Percentiles rank a stretch among this genome's conserved stretches.
Evolutionary conservation across 495 filamentous ascomycete genomes (phyloP).

Genomic region (Penicillium paxilli): DNA sequence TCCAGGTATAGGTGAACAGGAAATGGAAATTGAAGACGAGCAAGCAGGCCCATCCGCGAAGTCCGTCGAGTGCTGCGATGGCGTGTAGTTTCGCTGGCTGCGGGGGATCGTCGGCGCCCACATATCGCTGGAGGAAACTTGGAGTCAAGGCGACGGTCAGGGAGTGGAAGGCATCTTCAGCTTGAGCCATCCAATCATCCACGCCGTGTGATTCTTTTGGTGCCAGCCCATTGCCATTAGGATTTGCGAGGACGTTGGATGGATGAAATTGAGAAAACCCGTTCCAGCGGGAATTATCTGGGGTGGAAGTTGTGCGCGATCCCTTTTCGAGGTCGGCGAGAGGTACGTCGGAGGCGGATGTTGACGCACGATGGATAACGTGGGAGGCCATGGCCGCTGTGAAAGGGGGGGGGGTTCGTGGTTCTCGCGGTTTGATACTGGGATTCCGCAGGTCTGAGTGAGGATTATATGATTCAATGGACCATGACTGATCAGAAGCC

Average conservation of each 20-base stretch:
- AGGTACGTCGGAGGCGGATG: constrained; percentile 30
- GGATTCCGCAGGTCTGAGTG: too few relatives aligned
- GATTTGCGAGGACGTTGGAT: constrained; percentile 31
- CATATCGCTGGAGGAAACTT: constrained; percentile 40
- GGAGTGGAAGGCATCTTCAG: constrained; percentile 28
- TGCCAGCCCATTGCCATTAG: constrained; percentile 15
- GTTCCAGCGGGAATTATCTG: constrained; percentile 22
- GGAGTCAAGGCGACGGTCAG: constrained; percentile 38
- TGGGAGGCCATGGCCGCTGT: constrained; percentile 13
- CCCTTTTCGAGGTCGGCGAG: constrained; percentile 34
- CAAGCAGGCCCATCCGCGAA: constrained; percentile 52
- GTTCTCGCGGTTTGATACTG: neutral
- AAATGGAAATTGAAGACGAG: constrained; percentile 58
- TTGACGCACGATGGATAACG: constrained; percentile 15
- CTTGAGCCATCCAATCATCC: constrained; percentile 30
- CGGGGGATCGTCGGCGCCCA: constrained; percentile 35
- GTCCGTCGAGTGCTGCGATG: constrained; percentile 50
- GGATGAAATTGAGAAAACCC: constrained; percentile 27
- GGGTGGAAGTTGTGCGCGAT: neutral
- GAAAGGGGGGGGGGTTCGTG: neutral
- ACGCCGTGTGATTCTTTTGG: constrained; percentile 22
- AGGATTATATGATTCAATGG: neutral
- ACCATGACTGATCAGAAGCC: neutral
- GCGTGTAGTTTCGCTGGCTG: constrained; percentile 37
- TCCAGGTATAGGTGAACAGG: constrained; percentile 51